Base-by-base conservation (phyloP, 495 filamentous ascomycete genomes). In the Penicillium angulare region DNA sequence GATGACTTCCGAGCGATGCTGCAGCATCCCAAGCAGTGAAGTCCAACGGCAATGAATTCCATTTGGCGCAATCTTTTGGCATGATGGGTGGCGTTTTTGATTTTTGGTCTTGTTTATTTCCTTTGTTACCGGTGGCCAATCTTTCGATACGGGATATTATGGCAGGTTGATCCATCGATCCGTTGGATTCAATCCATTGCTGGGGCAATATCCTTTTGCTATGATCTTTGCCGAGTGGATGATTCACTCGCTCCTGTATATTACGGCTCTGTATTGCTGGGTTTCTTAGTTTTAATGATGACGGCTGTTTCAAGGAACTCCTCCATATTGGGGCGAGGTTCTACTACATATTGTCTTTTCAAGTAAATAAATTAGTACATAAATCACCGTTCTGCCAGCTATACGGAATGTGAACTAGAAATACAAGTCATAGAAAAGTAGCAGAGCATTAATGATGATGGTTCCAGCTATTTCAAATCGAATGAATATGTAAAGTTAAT, bases 1-100 rank as follows among this genome's bases (percentile, higher is more conserved):
- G 86, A 86, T 42, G 90, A 95, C 72, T 96, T 96, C 70, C 88
- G 85, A 60, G 82, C 80, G 31, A 81, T 96, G 84, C 84, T 92
- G 59, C 65, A 69, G 60, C 55, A 60, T 55, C 63, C 55, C 38
- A 43, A 46, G 56, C 61, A 67, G 52, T 73, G 50, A 69, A 60
- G 31, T 46, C 39, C 45, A 60, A 62, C 36, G 51, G 52, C 50
- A 56, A 55, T 53, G 50, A 55, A 32, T 31, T 33, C 26, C 46
- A 50, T 53, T 32, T 53, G 63, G 58, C 61, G 65, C 61, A 64
- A 40, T 51, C 17, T 36, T 47, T 41, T 47, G 57, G 54, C 57
- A 63, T 60, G 56, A 51, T 59, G 52, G 52, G 18, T 54, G 59
- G 60, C 56, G 60, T 64, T 64, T 54, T 38, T 49, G 17, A 18